phyloP scores from a whole-genome alignment of 768 basidiomycete species.

The Suillus ampliporus region DNA sequence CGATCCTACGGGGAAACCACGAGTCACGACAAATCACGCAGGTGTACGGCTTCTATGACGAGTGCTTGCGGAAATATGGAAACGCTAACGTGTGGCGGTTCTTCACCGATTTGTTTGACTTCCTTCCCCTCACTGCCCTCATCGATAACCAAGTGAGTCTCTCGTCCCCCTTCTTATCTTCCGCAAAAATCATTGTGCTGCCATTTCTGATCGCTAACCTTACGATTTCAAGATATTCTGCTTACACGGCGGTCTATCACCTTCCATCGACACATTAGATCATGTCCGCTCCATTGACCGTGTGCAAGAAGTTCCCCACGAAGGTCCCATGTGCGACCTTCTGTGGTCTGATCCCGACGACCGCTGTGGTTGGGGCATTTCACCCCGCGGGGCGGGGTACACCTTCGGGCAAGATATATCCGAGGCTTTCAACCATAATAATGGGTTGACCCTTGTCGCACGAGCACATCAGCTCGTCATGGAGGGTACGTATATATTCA shows the following conservation, averaged over 20 bases:
- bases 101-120: constrained; percentile 99
- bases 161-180: constrained; percentile 3
- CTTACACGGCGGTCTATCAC: constrained; percentile 95
- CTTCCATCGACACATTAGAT: constrained; percentile 99
- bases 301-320: constrained; percentile 98
- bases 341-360: constrained; percentile 99
- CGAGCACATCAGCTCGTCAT: constrained; percentile 95
- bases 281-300: constrained; percentile 99
- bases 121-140: constrained; percentile 93
- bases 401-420: constrained; percentile 99
- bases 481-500: constrained; percentile 71
- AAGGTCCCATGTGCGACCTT: constrained; percentile 99
- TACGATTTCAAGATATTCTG: constrained; percentile 84
- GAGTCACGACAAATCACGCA: constrained; percentile 99
- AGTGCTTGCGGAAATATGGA: constrained; percentile 98
- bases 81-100: constrained; percentile 99
- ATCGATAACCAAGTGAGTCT: constrained; percentile 97
- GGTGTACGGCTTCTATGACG: constrained; percentile 99
- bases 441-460: constrained; percentile 94
- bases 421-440: constrained; percentile 99
- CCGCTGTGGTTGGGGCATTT: constrained; percentile 99
- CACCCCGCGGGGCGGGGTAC: constrained; percentile 97
- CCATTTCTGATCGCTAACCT: constrained; percentile 8
- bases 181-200: not conserved
- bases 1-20: constrained; percentile 97